These are phyloP conservation scores for Sclerotinia nivalis DNA, from an alignment of 2,329 filamentous ascomycete genomes.

Conservation along the genomic window DNA sequence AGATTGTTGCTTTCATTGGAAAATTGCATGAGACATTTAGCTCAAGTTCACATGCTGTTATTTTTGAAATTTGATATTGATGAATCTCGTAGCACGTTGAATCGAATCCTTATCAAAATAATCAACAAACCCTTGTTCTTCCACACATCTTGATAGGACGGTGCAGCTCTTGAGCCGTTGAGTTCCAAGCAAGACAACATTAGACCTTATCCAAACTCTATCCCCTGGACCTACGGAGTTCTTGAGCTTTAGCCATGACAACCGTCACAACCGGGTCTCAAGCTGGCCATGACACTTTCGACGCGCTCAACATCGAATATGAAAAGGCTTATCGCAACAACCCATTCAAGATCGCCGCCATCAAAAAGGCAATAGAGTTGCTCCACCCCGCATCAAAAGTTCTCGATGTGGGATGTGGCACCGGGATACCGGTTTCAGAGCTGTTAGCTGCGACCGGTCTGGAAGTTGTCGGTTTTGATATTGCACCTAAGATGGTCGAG, in stretches of 20 bases:
- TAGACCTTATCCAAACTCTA: neutral
- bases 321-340: constrained; percentile 22
- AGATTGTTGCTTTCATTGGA: neutral
- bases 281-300: constrained; percentile 32
- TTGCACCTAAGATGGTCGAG: constrained; percentile 41
- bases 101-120: neutral
- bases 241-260: constrained; percentile 6
- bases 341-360: constrained; percentile 5
- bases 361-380: constrained; percentile 10
- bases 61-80: neutral
- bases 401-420: constrained; percentile 43
- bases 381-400: constrained; percentile 7
- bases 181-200: neutral
- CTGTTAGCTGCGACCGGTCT: constrained; percentile 35
- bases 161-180: neutral
- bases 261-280: constrained; percentile 27
- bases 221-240: too few relatives aligned
- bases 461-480: constrained; percentile 32
- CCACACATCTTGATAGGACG: neutral
- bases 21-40: neutral
- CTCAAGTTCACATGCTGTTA: neutral
- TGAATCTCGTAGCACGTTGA: neutral
- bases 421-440: constrained; percentile 39
- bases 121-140: constrained; percentile 5
- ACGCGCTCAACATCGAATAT: constrained; percentile 22